phyloP scores from a whole-genome alignment of 2,329 filamentous ascomycete genomes.

The Cercospora sesami region DNA sequence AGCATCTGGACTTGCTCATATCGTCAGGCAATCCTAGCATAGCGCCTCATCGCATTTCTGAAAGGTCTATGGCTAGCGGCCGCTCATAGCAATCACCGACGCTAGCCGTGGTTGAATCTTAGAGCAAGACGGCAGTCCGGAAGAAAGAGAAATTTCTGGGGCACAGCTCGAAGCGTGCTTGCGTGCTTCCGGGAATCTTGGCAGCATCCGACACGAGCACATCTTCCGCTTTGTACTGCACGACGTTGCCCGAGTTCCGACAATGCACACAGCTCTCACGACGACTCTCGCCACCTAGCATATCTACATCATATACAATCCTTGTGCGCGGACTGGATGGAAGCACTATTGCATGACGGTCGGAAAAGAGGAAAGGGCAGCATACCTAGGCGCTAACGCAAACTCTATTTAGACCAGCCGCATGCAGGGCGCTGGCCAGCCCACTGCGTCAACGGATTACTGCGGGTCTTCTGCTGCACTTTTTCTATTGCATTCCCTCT shows the following conservation, averaged over 20 bases:
- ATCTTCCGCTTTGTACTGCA: not conserved
- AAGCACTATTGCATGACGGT: not conserved
- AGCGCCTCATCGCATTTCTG: not conserved
- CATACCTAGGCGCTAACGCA: not conserved
- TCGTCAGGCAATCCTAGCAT: not conserved
- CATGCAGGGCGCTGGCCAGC: slow-evolving; percentile 1
- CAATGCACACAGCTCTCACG: not conserved
- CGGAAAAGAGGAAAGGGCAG: not conserved
- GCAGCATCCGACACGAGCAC: not conserved
- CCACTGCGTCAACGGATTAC: slow-evolving; percentile 1
- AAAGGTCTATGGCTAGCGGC: not conserved
- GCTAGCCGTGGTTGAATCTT: slow-evolving; percentile 8
- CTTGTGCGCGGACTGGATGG: not conserved
- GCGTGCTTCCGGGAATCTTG: not conserved
- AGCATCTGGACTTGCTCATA: not conserved
- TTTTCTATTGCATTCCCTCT: not conserved
- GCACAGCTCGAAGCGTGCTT: slow-evolving; percentile 1
- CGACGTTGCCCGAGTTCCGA: not conserved
- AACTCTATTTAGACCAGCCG: slow-evolving; percentile 1
- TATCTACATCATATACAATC: not conserved
- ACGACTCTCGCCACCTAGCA: not conserved
- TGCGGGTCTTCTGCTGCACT: slow-evolving; percentile 4
- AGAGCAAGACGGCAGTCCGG: not conserved
- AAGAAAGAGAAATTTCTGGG: slow-evolving; percentile 9
- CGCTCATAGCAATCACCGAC: not conserved